Percentiles rank a stretch among this genome's conserved stretches.
These are phyloP conservation scores for Meyerozyma guilliermondii DNA, from an alignment of 1,139 yeast species.

Conservation along the genomic window DNA sequence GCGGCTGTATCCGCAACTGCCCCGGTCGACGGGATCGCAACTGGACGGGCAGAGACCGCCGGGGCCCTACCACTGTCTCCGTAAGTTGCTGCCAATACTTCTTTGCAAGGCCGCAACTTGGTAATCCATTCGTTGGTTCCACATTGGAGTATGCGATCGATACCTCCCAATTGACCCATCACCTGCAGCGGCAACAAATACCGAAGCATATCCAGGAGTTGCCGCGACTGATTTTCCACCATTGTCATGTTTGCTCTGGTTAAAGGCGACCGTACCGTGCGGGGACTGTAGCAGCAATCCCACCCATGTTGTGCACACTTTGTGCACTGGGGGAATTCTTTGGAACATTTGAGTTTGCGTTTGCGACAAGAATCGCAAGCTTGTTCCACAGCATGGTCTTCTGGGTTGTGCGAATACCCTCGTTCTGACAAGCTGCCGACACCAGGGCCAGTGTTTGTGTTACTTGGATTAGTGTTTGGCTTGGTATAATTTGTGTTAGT, in stretches of 20 bases:
- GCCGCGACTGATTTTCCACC: constrained; percentile 61
- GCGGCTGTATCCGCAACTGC: neutral
- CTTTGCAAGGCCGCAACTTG: constrained; percentile 1
- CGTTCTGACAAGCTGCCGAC: neutral
- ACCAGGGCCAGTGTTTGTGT: neutral
- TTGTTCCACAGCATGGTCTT: constrained; percentile 30
- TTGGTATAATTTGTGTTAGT: no score
- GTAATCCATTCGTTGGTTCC: constrained; percentile 18
- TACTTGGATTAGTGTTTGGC: no score
- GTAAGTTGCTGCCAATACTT: neutral
- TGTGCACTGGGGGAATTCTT: constrained; percentile 69
- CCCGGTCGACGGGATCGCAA: neutral
- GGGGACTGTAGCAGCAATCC: constrained; percentile 74
- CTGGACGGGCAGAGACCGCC: neutral
- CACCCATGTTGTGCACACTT: constrained; percentile 71
- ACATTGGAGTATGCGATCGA: constrained; percentile 21
- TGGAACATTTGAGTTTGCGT: constrained; percentile 53
- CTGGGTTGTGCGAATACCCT: neutral
- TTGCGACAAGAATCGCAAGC: constrained; percentile 59
- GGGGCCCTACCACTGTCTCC: neutral
- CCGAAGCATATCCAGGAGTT: constrained; percentile 49
- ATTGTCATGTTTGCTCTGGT: constrained; percentile 77
- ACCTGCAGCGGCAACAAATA: constrained; percentile 27
- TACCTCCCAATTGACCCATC: constrained; percentile 9
- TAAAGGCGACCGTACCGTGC: constrained; percentile 72